Evolutionary conservation across 2,329 filamentous ascomycete genomes (phyloP).

Genomic region (Fusarium sp.): DNA sequence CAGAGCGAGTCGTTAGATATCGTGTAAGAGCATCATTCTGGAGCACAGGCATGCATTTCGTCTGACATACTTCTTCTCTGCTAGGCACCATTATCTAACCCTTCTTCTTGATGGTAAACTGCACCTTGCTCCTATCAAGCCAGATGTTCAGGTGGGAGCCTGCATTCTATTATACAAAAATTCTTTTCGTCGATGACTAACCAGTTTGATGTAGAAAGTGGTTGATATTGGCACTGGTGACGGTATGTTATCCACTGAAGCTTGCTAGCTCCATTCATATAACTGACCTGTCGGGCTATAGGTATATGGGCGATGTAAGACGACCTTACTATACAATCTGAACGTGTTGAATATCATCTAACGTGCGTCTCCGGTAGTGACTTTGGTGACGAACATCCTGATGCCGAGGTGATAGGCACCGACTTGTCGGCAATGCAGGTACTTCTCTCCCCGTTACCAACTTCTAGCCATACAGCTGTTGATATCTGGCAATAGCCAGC

Average conservation of each 20-base stretch:
- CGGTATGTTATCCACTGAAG: background rate
- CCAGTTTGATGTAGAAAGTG: slow-evolving; percentile 16
- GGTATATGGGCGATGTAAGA: slow-evolving; percentile 41
- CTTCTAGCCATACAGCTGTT: background rate
- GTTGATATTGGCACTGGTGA: slow-evolving; percentile 38
- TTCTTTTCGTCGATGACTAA: background rate
- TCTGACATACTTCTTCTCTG: background rate
- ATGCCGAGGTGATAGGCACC: slow-evolving; percentile 26
- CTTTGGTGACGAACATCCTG: slow-evolving; percentile 29
- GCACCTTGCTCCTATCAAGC: slow-evolving; percentile 27
- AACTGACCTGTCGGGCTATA: background rate
- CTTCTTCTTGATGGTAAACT: slow-evolving; percentile 27
- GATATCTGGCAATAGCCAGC: background rate
- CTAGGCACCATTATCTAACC: slow-evolving; percentile 36
- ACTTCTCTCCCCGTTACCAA: background rate
- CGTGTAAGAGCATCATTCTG: slow-evolving; percentile 2
- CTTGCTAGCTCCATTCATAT: background rate
- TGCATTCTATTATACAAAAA: no score
- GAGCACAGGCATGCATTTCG: no score
- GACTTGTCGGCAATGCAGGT: slow-evolving; percentile 34
- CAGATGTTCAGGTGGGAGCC: slow-evolving; percentile 17
- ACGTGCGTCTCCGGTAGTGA: slow-evolving; percentile 3
- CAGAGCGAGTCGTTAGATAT: slow-evolving; percentile 38
- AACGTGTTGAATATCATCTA: no score
- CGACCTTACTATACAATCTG: background rate